phyloP scores from a whole-genome alignment of 2,329 filamentous ascomycete species.

The Akanthomyces muscarius region DNA sequence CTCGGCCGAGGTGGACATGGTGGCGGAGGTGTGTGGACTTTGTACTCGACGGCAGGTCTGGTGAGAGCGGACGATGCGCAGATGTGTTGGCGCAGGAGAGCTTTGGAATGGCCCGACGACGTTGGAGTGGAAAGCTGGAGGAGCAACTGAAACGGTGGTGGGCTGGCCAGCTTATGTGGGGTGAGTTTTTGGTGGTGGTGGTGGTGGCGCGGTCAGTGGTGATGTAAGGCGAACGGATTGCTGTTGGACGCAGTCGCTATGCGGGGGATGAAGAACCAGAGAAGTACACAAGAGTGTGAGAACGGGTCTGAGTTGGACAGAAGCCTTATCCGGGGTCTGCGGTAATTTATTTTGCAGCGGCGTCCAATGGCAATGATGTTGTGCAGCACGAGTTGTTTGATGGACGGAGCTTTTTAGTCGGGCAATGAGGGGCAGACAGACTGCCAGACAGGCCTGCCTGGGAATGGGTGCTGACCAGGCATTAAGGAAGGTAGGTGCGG shows the following conservation, averaged over 20 bases:
- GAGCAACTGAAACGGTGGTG: background rate
- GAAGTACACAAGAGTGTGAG: background rate
- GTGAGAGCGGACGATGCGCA: background rate
- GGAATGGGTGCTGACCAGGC: background rate
- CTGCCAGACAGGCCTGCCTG: background rate
- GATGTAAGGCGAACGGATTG: background rate
- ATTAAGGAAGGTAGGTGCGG: background rate
- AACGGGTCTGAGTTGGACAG: too few relatives aligned
- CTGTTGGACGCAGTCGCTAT: background rate
- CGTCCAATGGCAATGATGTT: slow-evolving; percentile 17
- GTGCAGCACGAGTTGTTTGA: slow-evolving; percentile 14
- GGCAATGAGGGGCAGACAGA: slow-evolving; percentile 9
- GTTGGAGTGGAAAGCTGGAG: slow-evolving; percentile 6
- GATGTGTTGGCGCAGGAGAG: background rate
- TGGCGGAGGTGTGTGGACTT: slow-evolving; percentile 16
- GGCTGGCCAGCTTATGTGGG: slow-evolving; percentile 11
- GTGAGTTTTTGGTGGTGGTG: slow-evolving; percentile 2
- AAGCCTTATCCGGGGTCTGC: background rate
- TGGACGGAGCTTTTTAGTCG: slow-evolving; percentile 6
- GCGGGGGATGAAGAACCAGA: background rate
- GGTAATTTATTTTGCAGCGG: slow-evolving; percentile 10
- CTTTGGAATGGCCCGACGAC: background rate
- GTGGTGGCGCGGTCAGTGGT: background rate
- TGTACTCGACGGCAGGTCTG: background rate
- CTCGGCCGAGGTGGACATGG: slow-evolving; percentile 36